A percentile compares a stretch with the other conserved stretches of the same genome.
Evolutionary conservation across 345 rosid species (phyloP).

Genomic region (Ailanthus altissimus): DNA sequence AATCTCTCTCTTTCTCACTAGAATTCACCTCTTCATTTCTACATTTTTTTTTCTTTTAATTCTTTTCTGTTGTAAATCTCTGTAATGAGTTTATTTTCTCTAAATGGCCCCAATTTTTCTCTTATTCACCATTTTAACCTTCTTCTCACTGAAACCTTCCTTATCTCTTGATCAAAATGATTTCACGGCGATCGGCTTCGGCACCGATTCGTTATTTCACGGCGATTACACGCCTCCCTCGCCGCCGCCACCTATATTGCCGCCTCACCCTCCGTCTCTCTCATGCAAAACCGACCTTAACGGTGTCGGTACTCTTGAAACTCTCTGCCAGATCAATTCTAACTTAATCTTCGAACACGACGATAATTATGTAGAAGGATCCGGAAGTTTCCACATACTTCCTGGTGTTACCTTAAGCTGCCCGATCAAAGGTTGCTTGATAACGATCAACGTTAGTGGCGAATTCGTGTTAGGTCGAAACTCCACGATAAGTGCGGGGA

Average conservation of each 20-base stretch:
- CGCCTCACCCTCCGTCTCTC: conserved; percentile 56
- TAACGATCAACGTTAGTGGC: conserved; percentile 50
- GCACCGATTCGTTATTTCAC: conserved; percentile 28
- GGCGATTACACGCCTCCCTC: conserved; percentile 68
- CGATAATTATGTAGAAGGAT: conserved; percentile 55
- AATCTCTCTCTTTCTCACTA: neutral
- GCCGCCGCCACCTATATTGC: conserved; percentile 53
- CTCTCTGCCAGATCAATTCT: conserved; percentile 52
- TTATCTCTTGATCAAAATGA: conserved; percentile 25
- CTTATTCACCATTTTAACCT: neutral
- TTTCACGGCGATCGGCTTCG: conserved; percentile 34
- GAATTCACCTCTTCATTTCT: neutral
- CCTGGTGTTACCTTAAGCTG: conserved; percentile 48
- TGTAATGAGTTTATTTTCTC: conserved; percentile 24
- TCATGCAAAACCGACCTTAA: conserved; percentile 52
- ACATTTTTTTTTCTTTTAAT: neutral
- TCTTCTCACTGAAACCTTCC: conserved; percentile 18
- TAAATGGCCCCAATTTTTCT: conserved; percentile 27
- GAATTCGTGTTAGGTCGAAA: conserved; percentile 42
- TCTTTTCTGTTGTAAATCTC: no score
- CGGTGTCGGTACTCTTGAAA: conserved; percentile 57
- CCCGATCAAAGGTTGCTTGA: conserved; percentile 43
- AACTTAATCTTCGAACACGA: conserved; percentile 42
- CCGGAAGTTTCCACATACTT: conserved; percentile 48
- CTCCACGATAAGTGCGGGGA: conserved; percentile 40